phyloP scores from a whole-genome alignment of 1,139 yeast genomes.

The Debaryomyces udenii region DNA sequence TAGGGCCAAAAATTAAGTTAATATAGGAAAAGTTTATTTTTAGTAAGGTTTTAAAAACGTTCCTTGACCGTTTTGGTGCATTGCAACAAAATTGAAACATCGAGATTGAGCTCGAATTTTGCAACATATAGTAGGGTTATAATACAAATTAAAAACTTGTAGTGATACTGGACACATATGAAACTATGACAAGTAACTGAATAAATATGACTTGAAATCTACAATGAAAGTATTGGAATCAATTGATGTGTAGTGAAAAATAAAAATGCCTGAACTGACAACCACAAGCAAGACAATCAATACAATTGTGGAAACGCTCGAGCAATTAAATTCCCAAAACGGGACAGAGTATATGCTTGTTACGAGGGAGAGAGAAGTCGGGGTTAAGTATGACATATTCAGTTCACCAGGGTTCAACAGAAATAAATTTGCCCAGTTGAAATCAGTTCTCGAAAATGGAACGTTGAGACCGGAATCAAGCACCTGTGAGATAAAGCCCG shows the following conservation, averaged over 20 bases:
- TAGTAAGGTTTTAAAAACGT: slow-evolving; percentile 1
- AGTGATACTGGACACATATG: neutral
- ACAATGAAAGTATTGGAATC: neutral
- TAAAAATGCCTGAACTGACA: neutral
- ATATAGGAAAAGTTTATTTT: neutral
- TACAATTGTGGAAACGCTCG: slow-evolving; percentile 6
- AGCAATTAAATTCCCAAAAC: slow-evolving; percentile 7
- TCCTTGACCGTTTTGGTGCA: neutral
- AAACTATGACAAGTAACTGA: slow-evolving; percentile 6
- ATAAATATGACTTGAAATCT: slow-evolving; percentile 7
- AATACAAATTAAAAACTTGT: neutral
- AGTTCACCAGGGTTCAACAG: slow-evolving; percentile 20
- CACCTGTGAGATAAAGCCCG: slow-evolving; percentile 19
- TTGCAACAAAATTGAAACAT: slow-evolving; percentile 8
- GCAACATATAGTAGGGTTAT: slow-evolving; percentile 3
- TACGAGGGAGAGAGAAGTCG: slow-evolving; percentile 8
- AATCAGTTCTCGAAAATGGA: slow-evolving; percentile 14
- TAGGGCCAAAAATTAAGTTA: neutral
- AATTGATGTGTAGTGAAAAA: too few species aligned
- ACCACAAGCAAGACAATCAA: neutral
- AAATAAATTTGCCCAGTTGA: slow-evolving; percentile 17
- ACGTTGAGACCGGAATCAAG: slow-evolving; percentile 10
- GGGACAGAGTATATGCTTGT: slow-evolving; percentile 6
- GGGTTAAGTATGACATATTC: slow-evolving; percentile 16
- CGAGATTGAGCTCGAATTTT: neutral